phyloP scores from a whole-genome alignment of 306 rosid species.

The Malus sylvestris region DNA sequence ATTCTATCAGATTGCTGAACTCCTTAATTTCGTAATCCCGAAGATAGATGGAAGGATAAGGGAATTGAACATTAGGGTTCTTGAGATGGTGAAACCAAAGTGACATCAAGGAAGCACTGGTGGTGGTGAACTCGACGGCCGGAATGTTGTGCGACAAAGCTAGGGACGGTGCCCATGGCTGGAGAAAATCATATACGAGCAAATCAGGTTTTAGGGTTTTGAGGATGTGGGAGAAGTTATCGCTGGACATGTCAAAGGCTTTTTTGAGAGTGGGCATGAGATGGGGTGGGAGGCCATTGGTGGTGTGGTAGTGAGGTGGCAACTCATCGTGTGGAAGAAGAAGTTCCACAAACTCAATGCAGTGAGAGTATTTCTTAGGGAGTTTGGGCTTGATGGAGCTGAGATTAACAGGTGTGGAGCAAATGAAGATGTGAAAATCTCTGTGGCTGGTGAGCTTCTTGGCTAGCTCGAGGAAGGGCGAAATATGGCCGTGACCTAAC shows the following conservation, averaged over 20 bases:
- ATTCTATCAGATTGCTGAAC: background rate
- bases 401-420: conserved; percentile 24
- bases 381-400: conserved; percentile 10
- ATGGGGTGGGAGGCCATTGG: background rate
- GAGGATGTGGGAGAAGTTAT: conserved; percentile 9
- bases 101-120: background rate
- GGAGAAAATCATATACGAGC: conserved; percentile 5
- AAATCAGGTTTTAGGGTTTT: conserved; percentile 15
- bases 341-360: conserved; percentile 15
- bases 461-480: conserved; percentile 31
- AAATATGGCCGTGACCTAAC: conserved; percentile 33
- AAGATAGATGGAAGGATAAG: background rate
- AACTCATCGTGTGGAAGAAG: conserved; percentile 13
- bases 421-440: conserved; percentile 14
- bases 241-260: conserved; percentile 25
- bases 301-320: background rate
- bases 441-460: conserved; percentile 9
- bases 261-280: conserved; percentile 17
- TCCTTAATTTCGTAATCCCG: background rate
- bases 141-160: conserved; percentile 23
- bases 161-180: conserved; percentile 16
- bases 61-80: background rate
- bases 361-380: background rate
- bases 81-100: background rate
- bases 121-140: conserved; percentile 4